A percentile compares a stretch with the other conserved stretches of the same genome.
phyloP scores from a whole-genome alignment of 371 early-diverging fungal species.

The Syncephalis fuscata region DNA sequence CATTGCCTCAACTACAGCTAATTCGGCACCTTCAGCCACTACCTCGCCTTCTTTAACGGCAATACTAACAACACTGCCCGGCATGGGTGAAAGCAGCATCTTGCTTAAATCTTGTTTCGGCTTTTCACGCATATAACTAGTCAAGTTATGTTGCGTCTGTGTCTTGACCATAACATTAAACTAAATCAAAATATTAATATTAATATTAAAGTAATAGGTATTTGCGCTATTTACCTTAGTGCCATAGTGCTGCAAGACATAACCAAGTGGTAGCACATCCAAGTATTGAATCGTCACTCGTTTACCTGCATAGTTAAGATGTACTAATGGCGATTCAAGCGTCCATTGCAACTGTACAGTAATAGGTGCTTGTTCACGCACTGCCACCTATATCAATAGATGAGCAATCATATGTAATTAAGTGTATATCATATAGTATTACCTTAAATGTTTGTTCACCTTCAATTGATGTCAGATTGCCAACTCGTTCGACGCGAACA shows the following conservation, averaged over 20 bases:
- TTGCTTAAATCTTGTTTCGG: slow-evolving; percentile 50
- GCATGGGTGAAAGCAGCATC: slow-evolving; percentile 81
- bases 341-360: slow-evolving; percentile 44
- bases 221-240: slow-evolving; percentile 24
- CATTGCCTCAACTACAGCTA: slow-evolving; percentile 94
- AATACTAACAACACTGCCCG: slow-evolving; percentile 74
- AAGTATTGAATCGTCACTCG: slow-evolving; percentile 60
- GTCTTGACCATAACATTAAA: slow-evolving; percentile 50
- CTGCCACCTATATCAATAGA: slow-evolving; percentile 12
- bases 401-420: background rate
- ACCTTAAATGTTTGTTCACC: slow-evolving; percentile 14
- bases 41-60: slow-evolving; percentile 71
- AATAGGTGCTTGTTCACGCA: slow-evolving; percentile 19
- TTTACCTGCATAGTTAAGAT: slow-evolving; percentile 17
- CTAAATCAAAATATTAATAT: slow-evolving; percentile 8
- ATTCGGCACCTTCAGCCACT: slow-evolving; percentile 66
- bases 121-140: slow-evolving; percentile 58
- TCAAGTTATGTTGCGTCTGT: slow-evolving; percentile 37
- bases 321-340: slow-evolving; percentile 52
- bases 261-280: slow-evolving; percentile 53
- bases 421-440: background rate
- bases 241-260: slow-evolving; percentile 66
- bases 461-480: too few species aligned
- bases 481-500: background rate
- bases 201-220: background rate